Base-by-base conservation (phyloP, 176 grass and related monocot species). In the Eragrostis nindensis region DNA sequence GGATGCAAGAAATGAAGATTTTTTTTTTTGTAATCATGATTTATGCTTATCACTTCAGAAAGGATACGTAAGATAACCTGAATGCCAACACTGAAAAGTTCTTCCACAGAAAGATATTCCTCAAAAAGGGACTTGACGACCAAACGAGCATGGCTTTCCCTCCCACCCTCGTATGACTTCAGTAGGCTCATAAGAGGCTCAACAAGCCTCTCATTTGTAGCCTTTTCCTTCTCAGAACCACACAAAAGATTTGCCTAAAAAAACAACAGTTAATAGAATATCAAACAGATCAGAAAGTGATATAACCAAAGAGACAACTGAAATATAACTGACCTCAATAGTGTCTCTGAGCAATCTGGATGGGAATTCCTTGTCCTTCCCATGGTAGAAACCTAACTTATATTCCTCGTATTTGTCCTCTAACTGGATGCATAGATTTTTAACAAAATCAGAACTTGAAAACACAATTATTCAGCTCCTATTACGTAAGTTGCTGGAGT, bases 101-200 rank as follows among this genome's bases (percentile, higher is more conserved):
- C 96, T 86, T 99, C 96, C 68, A 99, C 88, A 22, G 73, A 82
- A 27, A 99, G 89, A 75, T 95, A 95, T 63, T 93, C 89, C 80
- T 99, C 90, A 6, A 99, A 93, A 75, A 99, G 93, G 54, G 90
- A 95, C 57, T 82, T 92, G 71, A 93, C 96, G 70, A 99, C 80
- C 71, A 90, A 86, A 83, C 81, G 78, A 54, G 96, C 96, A 86
- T 99, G 90, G 59, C 82, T 99, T 84, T 99, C 96, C 86, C 86
- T 91, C 29, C 93, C 96, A 70, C 93, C 87, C 60, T 99, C 96
- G 57, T 99, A 99, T 59, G 96, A 99, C 73, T 93, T 99, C 53
- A 99, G 82, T 47, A 91, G 69, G 82, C 72, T 93, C 79, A 80
- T 63, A 75, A 99, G 80, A 73, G 96, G 96, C 46, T 99, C 96